These are phyloP conservation scores for Arachis monticola DNA, from an alignment of 331 rosid genomes.

Conservation along the genomic window DNA sequence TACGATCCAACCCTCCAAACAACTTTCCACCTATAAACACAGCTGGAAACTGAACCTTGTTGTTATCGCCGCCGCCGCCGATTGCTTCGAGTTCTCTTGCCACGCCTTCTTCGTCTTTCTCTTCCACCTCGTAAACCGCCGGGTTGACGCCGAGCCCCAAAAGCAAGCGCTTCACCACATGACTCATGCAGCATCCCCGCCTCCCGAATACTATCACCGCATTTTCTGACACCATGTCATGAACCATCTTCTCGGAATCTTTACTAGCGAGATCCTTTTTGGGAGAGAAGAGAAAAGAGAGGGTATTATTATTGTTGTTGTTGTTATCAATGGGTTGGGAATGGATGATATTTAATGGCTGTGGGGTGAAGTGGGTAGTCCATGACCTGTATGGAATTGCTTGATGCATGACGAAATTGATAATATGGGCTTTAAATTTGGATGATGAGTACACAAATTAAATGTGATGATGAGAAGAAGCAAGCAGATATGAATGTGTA, in stretches of 20 bases:
- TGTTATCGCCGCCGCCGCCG: not conserved
- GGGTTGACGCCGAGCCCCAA: constrained; percentile 70
- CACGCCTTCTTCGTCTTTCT: constrained; percentile 51
- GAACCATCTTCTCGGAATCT: constrained; percentile 10
- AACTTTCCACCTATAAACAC: constrained; percentile 67
- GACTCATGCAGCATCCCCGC: constrained; percentile 73
- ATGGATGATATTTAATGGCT: not conserved
- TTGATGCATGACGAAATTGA: constrained; percentile 56
- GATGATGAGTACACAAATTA: too few species aligned
- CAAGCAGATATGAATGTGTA: too few species aligned
- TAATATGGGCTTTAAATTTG: not conserved
- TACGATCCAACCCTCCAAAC: constrained; percentile 75
- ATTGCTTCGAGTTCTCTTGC: constrained; percentile 43
- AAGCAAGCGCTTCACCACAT: constrained; percentile 66
- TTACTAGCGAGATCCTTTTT: not conserved
- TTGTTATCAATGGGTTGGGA: not conserved
- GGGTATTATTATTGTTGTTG: not conserved
- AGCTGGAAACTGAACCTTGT: constrained; percentile 56
- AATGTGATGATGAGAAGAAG: constrained; percentile 1
- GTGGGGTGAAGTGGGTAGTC: constrained; percentile 41
- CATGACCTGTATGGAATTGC: constrained; percentile 75
- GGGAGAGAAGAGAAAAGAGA: not conserved
- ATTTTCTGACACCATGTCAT: constrained; percentile 55
- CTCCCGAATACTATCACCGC: constrained; percentile 64
- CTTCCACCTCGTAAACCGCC: constrained; percentile 59